These are phyloP conservation scores for Sordariomycetes sp. DNA, from an alignment of 2,329 filamentous ascomycete genomes.

Conservation along the genomic window DNA sequence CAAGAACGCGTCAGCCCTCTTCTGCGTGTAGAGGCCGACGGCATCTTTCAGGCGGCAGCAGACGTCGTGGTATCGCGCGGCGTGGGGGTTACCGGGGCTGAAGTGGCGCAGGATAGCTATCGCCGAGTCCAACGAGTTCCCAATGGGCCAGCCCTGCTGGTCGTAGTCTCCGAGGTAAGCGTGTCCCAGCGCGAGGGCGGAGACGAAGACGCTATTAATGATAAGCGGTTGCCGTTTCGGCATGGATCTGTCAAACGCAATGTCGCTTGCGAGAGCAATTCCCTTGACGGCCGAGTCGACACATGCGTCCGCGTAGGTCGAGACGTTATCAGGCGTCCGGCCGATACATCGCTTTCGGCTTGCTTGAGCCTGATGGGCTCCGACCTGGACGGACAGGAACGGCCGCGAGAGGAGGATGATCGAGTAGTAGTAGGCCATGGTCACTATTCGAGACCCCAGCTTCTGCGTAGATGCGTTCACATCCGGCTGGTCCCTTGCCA, in stretches of 20 bases:
- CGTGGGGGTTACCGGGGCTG: background rate
- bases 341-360: background rate
- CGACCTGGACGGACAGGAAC: background rate
- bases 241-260: background rate
- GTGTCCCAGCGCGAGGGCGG: background rate
- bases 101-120: background rate
- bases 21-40: background rate
- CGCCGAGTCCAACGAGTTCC: background rate
- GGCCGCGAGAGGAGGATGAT: slow-evolving; percentile 4
- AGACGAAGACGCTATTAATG: background rate
- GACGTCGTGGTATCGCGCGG: background rate
- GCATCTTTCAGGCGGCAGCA: background rate
- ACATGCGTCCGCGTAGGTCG: background rate
- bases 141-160: background rate
- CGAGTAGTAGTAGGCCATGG: slow-evolving; percentile 5
- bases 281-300: background rate
- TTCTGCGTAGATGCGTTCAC: background rate
- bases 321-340: background rate
- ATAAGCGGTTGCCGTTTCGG: background rate
- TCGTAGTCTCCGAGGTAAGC: background rate
- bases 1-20: background rate
- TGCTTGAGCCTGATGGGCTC: background rate
- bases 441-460: slow-evolving; percentile 1
- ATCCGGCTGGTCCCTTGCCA: background rate
- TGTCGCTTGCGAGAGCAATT: background rate